Evolutionary conservation across 2,329 filamentous ascomycete genomes (phyloP).

Genomic region (Botryotinia globosa): DNA sequence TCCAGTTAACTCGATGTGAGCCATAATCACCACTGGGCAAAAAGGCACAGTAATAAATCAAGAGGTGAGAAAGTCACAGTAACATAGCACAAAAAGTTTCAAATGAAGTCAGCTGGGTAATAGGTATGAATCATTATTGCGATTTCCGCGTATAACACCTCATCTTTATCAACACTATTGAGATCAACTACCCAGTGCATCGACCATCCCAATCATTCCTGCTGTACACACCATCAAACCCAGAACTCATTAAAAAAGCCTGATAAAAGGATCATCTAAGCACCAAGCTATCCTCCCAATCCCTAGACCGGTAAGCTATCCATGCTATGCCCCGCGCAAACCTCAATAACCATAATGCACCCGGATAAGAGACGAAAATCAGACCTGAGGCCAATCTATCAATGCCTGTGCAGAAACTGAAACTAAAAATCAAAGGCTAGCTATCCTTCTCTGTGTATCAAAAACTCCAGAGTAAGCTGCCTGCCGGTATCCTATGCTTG

Average conservation of each 20-base stretch:
- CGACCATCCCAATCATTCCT: not conserved
- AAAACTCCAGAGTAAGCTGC: constrained; percentile 19
- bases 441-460: constrained; percentile 20
- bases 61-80: not conserved
- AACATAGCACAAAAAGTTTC: not conserved
- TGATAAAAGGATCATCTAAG: not conserved
- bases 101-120: not conserved
- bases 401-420: constrained; percentile 7
- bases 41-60: not conserved
- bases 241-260: not conserved
- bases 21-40: not conserved
- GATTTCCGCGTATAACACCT: not conserved
- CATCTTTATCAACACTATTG: not conserved
- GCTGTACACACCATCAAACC: not conserved
- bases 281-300: constrained; percentile 22
- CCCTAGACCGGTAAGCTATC: constrained; percentile 18
- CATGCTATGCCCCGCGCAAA: constrained; percentile 8
- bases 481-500: constrained; percentile 11
- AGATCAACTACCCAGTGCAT: not conserved
- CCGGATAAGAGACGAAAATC: not conserved
- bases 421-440: constrained; percentile 17
- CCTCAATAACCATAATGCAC: constrained; percentile 14
- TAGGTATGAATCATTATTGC: not conserved
- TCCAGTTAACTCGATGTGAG: not conserved
- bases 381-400: not conserved